These are phyloP conservation scores for Fistulinella prunicolor DNA, from an alignment of 768 basidiomycete species.

Conservation along the genomic window DNA sequence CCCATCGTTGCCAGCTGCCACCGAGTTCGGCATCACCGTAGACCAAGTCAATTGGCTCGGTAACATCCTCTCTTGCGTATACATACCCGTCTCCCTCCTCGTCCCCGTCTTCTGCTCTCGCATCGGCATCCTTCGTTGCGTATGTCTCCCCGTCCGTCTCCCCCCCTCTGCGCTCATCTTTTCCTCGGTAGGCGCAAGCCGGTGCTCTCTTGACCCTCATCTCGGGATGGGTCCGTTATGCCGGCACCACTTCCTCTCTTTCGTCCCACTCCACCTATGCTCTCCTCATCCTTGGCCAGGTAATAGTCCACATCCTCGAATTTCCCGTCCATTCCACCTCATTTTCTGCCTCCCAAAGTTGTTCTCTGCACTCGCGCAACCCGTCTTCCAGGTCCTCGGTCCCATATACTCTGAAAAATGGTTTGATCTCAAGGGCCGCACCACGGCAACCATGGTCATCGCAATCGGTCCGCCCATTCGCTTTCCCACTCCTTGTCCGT, in stretches of 20 bases:
- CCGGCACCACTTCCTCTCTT: conserved; percentile 59
- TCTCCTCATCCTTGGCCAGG: conserved; percentile 71
- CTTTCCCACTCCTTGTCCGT: background rate
- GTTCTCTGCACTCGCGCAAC: conserved; percentile 62
- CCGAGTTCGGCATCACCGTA: conserved; percentile 65
- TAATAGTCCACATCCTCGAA: conserved; percentile 26
- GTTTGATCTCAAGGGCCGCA: conserved; percentile 75
- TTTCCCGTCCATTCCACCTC: background rate
- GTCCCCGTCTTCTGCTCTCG: conserved; percentile 56
- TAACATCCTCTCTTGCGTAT: conserved; percentile 61
- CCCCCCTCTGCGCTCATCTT: background rate
- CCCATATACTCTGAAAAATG: conserved; percentile 81
- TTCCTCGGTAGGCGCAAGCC: conserved; percentile 52
- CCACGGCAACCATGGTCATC: conserved; percentile 70
- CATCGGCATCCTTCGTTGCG: conserved; percentile 62
- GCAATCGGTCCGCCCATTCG: conserved; percentile 36
- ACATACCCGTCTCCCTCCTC: conserved; percentile 57
- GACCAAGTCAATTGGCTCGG: conserved; percentile 80
- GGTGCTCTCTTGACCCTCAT: conserved; percentile 53
- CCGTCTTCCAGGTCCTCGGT: conserved; percentile 73
- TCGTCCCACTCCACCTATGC: conserved; percentile 53
- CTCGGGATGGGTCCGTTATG: conserved; percentile 75
- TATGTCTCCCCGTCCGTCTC: conserved; percentile 35
- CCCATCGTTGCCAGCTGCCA: conserved; percentile 44
- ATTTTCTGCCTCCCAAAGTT: conserved; percentile 37